These are phyloP conservation scores for Diaporthe helianthi DNA, from an alignment of 2,329 filamentous ascomycete genomes.

Conservation along the genomic window DNA sequence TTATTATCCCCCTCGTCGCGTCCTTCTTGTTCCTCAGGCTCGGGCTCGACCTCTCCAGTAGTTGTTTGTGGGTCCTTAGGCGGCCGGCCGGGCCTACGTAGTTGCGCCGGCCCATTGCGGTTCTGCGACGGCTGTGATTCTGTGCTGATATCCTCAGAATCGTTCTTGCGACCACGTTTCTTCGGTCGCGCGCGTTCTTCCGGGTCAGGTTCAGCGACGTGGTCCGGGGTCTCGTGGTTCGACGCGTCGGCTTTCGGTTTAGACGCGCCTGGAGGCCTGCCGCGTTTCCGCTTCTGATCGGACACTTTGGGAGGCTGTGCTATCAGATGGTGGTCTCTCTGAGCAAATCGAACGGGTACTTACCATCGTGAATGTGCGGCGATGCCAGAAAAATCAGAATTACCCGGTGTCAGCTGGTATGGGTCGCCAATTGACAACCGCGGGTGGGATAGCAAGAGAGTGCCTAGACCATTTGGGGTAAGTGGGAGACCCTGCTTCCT, in stretches of 20 bases:
- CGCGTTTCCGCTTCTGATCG: slow-evolving; percentile 47
- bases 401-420: background rate
- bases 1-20: background rate
- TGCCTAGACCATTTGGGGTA: slow-evolving; percentile 31
- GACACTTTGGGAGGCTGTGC: slow-evolving; percentile 38
- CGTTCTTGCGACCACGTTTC: slow-evolving; percentile 35
- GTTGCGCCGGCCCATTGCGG: slow-evolving; percentile 13
- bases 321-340: background rate
- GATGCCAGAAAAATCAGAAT: background rate
- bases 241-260: slow-evolving; percentile 38
- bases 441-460: background rate
- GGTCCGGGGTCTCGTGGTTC: slow-evolving; percentile 22
- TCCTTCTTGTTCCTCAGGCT: background rate
- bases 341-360: background rate
- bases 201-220: slow-evolving; percentile 25
- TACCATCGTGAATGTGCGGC: slow-evolving; percentile 37
- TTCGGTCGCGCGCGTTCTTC: slow-evolving; percentile 32
- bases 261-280: slow-evolving; percentile 41
- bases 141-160: background rate
- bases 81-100: slow-evolving; percentile 23
- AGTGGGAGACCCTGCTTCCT: slow-evolving; percentile 25
- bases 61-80: slow-evolving; percentile 20
- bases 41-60: slow-evolving; percentile 35
- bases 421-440: background rate
- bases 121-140: background rate